Evolutionary conservation across 768 basidiomycete genomes (phyloP).

Genomic region (Candolleomyces efflorescens): DNA sequence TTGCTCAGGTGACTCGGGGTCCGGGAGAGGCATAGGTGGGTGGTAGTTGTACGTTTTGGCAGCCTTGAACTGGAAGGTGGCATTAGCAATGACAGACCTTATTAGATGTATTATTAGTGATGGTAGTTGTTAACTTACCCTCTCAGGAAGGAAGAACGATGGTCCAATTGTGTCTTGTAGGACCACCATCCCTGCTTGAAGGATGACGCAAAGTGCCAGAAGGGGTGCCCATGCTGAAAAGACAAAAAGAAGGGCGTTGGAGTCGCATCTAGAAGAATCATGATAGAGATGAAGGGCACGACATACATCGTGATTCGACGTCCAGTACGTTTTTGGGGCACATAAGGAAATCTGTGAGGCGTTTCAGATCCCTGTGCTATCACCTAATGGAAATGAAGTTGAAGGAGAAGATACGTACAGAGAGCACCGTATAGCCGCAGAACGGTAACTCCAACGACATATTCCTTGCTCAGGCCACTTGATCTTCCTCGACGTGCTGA

Average conservation of each 20-base stretch:
- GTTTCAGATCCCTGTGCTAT: background rate
- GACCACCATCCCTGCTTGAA: constrained; percentile 59
- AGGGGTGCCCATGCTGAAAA: constrained; percentile 59
- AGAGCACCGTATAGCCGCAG: constrained; percentile 67
- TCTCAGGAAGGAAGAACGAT: constrained; percentile 75
- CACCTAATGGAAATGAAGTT: background rate
- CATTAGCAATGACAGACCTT: background rate
- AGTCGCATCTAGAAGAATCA: background rate
- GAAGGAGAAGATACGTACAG: constrained; percentile 48
- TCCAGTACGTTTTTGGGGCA: constrained; percentile 88
- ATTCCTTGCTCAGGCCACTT: constrained; percentile 64
- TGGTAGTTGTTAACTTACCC: constrained; percentile 37
- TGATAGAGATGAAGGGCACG: background rate
- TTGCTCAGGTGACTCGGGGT: constrained; percentile 72
- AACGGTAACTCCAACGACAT: constrained; percentile 71
- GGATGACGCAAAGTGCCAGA: constrained; percentile 53
- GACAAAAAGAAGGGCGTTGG: no score
- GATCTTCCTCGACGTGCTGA: constrained; percentile 67
- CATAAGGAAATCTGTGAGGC: constrained; percentile 64
- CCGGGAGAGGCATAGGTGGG: constrained; percentile 66
- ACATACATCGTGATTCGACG: constrained; percentile 66
- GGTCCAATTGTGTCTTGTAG: constrained; percentile 78
- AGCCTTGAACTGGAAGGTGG: constrained; percentile 45
- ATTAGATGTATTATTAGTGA: background rate
- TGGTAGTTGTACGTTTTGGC: constrained; percentile 80